These are phyloP conservation scores for Heliamphora pulchella DNA, from an alignment of 179 eudicot genomes.

Conservation along the genomic window DNA sequence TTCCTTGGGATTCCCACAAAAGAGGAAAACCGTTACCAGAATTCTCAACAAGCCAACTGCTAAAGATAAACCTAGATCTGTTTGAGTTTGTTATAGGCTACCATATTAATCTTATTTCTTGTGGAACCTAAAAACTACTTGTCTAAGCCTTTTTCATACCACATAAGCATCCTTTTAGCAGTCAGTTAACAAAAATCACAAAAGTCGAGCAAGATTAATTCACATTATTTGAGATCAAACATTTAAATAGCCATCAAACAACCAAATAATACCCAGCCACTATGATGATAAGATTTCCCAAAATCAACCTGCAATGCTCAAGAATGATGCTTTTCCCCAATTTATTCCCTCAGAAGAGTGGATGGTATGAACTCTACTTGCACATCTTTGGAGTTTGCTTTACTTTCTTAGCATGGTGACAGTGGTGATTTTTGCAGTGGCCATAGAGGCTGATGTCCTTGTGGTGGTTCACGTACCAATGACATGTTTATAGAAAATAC, in stretches of 20 bases:
- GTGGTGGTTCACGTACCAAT: too few relatives aligned
- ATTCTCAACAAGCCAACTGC: neutral
- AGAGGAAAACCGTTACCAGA: neutral
- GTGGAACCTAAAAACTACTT: too few relatives aligned
- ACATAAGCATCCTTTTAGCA: neutral
- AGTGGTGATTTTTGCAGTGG: too few relatives aligned
- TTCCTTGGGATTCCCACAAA: neutral
- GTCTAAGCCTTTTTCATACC: neutral
- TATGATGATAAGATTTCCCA: neutral
- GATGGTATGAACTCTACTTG: too few relatives aligned
- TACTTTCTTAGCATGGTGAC: too few relatives aligned
- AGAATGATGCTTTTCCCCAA: neutral
- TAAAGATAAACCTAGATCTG: neutral
- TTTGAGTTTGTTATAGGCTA: too few relatives aligned
- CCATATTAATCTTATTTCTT: neutral
- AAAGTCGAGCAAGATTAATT: neutral
- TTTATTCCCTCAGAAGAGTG: too few relatives aligned
- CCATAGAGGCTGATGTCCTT: too few relatives aligned
- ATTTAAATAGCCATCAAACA: neutral
- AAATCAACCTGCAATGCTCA: neutral
- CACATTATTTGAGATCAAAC: neutral
- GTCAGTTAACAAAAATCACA: neutral
- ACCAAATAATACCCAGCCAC: neutral
- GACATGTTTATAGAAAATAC: too few relatives aligned
- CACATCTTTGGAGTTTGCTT: too few relatives aligned